phyloP scores from a whole-genome alignment of 805 yeast species.

The Metschnikowia arizonensis region DNA sequence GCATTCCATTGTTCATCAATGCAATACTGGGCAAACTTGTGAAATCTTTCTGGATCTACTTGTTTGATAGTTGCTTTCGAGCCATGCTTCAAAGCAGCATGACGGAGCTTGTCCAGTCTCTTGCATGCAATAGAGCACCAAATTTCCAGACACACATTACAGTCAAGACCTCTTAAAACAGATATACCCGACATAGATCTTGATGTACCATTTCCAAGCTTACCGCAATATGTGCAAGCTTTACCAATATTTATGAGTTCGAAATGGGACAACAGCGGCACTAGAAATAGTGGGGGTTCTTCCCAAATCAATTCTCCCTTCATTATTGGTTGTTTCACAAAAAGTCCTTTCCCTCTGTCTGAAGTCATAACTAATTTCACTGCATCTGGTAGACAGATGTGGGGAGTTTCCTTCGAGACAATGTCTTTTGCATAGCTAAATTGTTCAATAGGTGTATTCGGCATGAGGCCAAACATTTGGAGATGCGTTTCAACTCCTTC shows the following conservation, averaged over 20 bases:
- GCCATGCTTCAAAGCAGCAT: slow-evolving; percentile 54
- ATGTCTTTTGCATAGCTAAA: slow-evolving; percentile 54
- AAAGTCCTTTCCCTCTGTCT: slow-evolving; percentile 58
- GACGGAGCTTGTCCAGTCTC: slow-evolving; percentile 45
- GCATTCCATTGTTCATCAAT: slow-evolving; percentile 64
- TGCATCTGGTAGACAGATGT: slow-evolving; percentile 34
- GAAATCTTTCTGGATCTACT: slow-evolving; percentile 50
- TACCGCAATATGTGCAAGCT: slow-evolving; percentile 73
- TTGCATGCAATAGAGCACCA: slow-evolving; percentile 73
- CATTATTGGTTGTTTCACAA: slow-evolving; percentile 43
- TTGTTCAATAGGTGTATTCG: slow-evolving; percentile 29
- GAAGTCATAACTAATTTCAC: slow-evolving; percentile 48
- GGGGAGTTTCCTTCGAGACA: slow-evolving; percentile 47
- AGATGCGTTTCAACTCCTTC: slow-evolving; percentile 52
- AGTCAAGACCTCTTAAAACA: slow-evolving; percentile 52
- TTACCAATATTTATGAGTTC: slow-evolving; percentile 55
- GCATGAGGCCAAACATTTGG: slow-evolving; percentile 52
- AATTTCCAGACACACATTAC: slow-evolving; percentile 57
- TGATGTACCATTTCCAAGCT: slow-evolving; percentile 36
- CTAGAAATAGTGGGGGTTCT: slow-evolving; percentile 54
- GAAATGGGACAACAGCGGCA: slow-evolving; percentile 67
- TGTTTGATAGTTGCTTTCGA: slow-evolving; percentile 32
- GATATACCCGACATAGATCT: slow-evolving; percentile 25
- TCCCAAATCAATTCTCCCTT: slow-evolving; percentile 57
- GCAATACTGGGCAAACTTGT: slow-evolving; percentile 56